Evolutionary conservation across 805 yeast genomes (phyloP).

Genomic region (Spathaspora hagerdaliae): DNA sequence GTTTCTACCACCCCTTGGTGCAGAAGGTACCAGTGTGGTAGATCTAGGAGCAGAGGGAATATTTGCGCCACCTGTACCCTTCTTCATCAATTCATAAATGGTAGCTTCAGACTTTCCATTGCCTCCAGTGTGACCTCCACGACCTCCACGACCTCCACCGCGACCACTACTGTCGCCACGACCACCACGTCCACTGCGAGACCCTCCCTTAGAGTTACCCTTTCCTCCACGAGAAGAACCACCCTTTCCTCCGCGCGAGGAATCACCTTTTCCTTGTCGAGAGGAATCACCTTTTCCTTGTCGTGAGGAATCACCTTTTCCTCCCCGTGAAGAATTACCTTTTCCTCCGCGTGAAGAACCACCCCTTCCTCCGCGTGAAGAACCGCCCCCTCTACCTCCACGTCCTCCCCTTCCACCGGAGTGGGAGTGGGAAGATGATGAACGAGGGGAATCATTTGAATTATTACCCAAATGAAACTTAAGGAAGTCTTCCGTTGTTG

Average conservation of each 20-base stretch:
- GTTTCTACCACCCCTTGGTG: slow-evolving; percentile 1
- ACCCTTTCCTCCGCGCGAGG: not conserved
- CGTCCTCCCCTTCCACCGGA: not conserved
- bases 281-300: too few species aligned
- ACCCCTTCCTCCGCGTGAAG: not conserved
- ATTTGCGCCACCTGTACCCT: not conserved
- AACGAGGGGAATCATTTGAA: too few species aligned
- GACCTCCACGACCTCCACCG: not conserved
- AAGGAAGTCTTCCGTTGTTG: too few species aligned
- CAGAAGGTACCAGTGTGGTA: not conserved
- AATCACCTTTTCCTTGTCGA: too few species aligned
- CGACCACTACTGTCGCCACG: not conserved
- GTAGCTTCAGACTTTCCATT: not conserved
- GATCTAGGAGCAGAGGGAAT: not conserved
- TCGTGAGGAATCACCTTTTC: too few species aligned
- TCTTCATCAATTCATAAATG: not conserved
- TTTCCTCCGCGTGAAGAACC: not conserved
- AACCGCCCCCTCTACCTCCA: not conserved
- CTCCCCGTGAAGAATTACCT: not conserved
- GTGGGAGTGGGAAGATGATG: too few species aligned
- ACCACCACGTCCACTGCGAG: not conserved
- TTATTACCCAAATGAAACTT: too few species aligned
- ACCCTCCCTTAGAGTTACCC: too few species aligned
- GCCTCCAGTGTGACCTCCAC: not conserved
- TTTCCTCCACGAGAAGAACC: not conserved